Evolutionary conservation across 2,329 filamentous ascomycete species (phyloP).

Genomic region (Biscogniauxia marginata): DNA sequence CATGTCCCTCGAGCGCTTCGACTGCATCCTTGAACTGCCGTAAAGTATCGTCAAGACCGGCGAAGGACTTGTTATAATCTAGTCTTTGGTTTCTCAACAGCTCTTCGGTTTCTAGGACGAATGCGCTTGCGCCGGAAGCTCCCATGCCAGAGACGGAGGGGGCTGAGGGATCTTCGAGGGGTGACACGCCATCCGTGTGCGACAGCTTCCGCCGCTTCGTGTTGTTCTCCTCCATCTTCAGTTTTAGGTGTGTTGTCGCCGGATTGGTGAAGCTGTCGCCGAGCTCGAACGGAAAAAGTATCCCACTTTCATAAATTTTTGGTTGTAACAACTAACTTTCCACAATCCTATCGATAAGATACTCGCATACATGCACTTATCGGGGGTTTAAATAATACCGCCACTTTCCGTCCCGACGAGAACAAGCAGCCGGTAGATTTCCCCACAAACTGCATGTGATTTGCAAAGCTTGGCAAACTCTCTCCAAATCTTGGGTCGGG

Average conservation of each 20-base stretch:
- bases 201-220: conserved; percentile 49
- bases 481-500: conserved; percentile 10
- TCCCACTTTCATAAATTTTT: conserved; percentile 23
- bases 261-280: neutral
- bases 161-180: conserved; percentile 41
- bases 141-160: conserved; percentile 42
- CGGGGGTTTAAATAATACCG: conserved; percentile 23
- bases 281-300: neutral
- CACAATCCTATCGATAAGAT: conserved; percentile 18
- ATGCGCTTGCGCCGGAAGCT: conserved; percentile 46
- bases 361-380: neutral
- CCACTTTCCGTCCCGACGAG: conserved; percentile 21
- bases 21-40: conserved; percentile 53
- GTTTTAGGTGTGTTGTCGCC: neutral
- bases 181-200: conserved; percentile 35
- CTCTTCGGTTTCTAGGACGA: conserved; percentile 60
- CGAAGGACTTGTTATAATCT: conserved; percentile 49
- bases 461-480: conserved; percentile 7
- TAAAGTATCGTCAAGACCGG: conserved; percentile 48
- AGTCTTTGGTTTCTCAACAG: conserved; percentile 54
- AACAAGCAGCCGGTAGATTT: conserved; percentile 1
- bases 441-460: neutral
- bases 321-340: neutral
- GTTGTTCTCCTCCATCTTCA: conserved; percentile 44
- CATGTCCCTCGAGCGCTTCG: conserved; percentile 50